Base-by-base conservation (phyloP, 345 rosid species). In the Acer saccharum region DNA sequence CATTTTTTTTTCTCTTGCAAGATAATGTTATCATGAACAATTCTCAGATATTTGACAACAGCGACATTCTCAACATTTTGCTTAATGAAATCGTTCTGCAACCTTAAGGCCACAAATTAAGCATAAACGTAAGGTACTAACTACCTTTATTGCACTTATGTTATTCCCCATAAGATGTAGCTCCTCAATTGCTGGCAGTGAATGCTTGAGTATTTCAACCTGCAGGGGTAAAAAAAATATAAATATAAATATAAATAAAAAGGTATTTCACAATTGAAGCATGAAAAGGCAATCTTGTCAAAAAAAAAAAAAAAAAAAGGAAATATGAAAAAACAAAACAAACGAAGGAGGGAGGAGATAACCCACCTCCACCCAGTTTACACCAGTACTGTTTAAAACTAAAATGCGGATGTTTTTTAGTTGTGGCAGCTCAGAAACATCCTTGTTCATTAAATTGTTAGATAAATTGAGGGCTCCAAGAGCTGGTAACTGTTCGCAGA, bases 151-250 rank as follows among this genome's bases (percentile, higher is more conserved):
- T 79, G 79, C 48, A 79, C 86, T 79, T 72, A 95, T 89, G 80
- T 76, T 88, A 81, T 94, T 95, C 66, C 95, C 97, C 94, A 91
- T 91, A 83, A 95, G 78, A 86, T 95, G 97, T 79, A 95, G 85
- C 88, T 93, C 98, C 84, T 94, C 97, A 75, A 94, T 76, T 68
- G 72, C 85, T 83, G 95, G 97, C 70, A 95, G 87, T 7, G 89
- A 91, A 44, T 55, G 87, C 80, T 88, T 83, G 66, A 95, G 90
- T 46, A 75, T 76, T 81, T 92, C 95, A 88, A 94, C 90, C 98
- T 93, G 88, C 76, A 78, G 82, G 82, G 44, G 3, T 1, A 18
- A 5, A 18, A 18, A 7, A 60, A 8, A 71, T 62, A 35, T 25
- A 25, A 0, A 25, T 25, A 25, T 25, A 25, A 71, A 23, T 23